Evolutionary conservation across 169 alveolate genomes (phyloP).

Genomic region (Theileria annulata): DNA sequence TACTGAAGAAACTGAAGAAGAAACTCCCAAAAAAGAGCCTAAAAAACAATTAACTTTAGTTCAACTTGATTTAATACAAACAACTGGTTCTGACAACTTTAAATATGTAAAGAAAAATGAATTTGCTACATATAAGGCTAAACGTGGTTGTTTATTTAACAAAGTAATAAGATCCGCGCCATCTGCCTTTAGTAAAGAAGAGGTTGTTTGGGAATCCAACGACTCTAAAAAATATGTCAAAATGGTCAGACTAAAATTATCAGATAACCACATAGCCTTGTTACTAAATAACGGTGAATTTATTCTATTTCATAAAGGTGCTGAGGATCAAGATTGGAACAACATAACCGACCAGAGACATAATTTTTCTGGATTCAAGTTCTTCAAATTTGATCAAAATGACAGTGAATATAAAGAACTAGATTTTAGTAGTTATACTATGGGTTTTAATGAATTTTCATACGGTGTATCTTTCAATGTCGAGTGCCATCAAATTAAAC

Average conservation of each 20-base stretch:
- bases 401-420: neutral
- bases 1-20: neutral
- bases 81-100: neutral
- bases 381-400: neutral
- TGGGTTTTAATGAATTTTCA: neutral
- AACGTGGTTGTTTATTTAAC: neutral
- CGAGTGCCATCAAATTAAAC: neutral
- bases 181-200: neutral
- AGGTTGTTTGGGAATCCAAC: neutral
- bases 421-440: neutral
- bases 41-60: neutral
- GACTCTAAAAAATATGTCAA: neutral
- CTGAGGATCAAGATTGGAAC: neutral
- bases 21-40: neutral
- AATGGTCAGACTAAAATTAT: neutral
- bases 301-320: neutral
- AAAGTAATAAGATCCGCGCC: neutral
- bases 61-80: neutral
- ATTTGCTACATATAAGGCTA: neutral
- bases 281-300: neutral
- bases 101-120: neutral
- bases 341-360: neutral
- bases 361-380: neutral
- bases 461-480: neutral
- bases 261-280: neutral